Base-by-base conservation (phyloP, 805 yeast species). In the Starmera quercuum region DNA sequence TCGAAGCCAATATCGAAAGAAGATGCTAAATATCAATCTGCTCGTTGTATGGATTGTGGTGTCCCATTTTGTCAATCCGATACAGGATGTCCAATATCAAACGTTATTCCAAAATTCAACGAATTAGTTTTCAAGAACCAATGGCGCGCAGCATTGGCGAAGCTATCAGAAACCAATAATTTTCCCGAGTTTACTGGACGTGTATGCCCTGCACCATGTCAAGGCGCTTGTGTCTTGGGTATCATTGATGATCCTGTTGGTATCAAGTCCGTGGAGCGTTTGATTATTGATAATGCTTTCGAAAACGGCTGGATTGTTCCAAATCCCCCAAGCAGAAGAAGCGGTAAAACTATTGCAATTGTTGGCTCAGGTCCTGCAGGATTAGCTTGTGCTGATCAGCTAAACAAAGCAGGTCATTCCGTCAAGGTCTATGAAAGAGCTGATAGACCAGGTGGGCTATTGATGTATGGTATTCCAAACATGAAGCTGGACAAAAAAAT, bases 41-140 rank as follows among this genome's bases (percentile, higher is more conserved):
- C 97, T 12, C 78, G 98, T 62, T 90, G 98, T 73, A 90, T 92
- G 95, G 97, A 90, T 64, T 90, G 98, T 71, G 98, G 98, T 69
- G 94, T 92, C 49, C 98, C 98, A 38, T 90, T 90, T 76, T 90
- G 98, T 71, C 94, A 90, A 54, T 82, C 95, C 31, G 97, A 90
- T 60, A 83, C 95, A 29, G 98, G 98, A 39, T 90, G 98, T 67
- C 98, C 98, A 34, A 83, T 90, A 46, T 87, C 97, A 34, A 90
- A 90, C 63, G 79, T 90, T 49, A 90, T 90, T 67, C 98, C 98
- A 43, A 88, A 90, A 64, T 92, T 96, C 90, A 92, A 90, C 60
- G 97, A 88, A 58, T 73, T 92, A 47, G 95, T 90, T 14, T 90
- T 87, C 75, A 75, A 87, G 60, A 90, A 86, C 61, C 78, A 90